Conservation (phyloP, 1,284 basidiomycete species). For the Waitea zeae region DNA sequence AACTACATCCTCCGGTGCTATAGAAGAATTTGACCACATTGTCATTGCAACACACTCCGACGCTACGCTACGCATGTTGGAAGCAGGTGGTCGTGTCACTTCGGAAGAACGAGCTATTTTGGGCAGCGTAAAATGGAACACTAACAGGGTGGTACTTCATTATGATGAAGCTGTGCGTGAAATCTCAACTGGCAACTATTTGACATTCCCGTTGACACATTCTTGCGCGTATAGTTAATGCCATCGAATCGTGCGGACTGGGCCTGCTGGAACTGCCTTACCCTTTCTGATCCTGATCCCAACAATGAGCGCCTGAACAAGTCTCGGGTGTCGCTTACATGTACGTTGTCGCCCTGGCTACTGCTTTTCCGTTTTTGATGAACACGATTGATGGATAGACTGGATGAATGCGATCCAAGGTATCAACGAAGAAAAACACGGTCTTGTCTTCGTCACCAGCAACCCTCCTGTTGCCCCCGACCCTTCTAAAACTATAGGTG, state of each 20-base stretch:
- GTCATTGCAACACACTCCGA: constrained; percentile 70
- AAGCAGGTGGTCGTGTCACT: constrained; percentile 30
- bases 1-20: constrained; percentile 18
- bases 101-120: constrained; percentile 41
- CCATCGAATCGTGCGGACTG: constrained; percentile 40
- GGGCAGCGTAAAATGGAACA: constrained; percentile 46
- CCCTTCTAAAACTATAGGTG: constrained; percentile 25
- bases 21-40: constrained; percentile 49
- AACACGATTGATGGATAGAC: constrained; percentile 19
- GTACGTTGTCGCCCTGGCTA: background rate
- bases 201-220: background rate
- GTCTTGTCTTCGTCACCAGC: constrained; percentile 62
- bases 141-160: constrained; percentile 58
- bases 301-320: background rate
- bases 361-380: background rate
- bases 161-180: constrained; percentile 32
- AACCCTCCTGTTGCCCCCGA: constrained; percentile 57
- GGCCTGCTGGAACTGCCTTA: constrained; percentile 67
- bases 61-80: constrained; percentile 39
- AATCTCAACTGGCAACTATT: background rate
- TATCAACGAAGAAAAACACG: constrained; percentile 36
- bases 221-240: constrained; percentile 43
- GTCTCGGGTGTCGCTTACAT: background rate
- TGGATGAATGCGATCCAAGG: constrained; percentile 73
- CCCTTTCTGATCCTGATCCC: constrained; percentile 11